Evolutionary conservation across 1,139 yeast species (phyloP).

Genomic region (Geotrichum europaeum): DNA sequence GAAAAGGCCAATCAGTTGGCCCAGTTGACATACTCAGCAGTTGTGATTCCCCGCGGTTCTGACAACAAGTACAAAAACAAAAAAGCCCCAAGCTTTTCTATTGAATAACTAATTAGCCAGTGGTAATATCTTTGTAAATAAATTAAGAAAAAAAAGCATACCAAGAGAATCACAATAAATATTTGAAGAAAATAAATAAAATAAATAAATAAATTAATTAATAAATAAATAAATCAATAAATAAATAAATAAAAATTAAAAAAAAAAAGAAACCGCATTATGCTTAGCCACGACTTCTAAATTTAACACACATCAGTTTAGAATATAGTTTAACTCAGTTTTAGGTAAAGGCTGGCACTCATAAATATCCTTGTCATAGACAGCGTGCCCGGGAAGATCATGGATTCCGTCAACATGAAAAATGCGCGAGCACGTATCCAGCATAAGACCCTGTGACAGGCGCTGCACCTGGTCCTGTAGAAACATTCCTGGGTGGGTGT

Average conservation of each 20-base stretch:
- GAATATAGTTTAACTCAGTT: neutral
- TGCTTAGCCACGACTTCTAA: neutral
- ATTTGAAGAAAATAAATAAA: neutral
- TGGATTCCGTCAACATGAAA: neutral
- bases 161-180: neutral
- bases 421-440: conserved; percentile 6
- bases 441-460: neutral
- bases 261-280: neutral
- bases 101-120: too few relatives aligned
- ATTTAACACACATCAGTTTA: neutral
- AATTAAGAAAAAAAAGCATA: too few relatives aligned
- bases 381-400: conserved; percentile 5
- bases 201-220: neutral
- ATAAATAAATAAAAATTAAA: neutral
- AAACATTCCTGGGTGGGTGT: conserved; percentile 14
- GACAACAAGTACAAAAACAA: too few relatives aligned
- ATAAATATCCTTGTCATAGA: neutral
- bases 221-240: neutral
- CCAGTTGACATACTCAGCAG: too few relatives aligned
- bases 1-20: too few relatives aligned
- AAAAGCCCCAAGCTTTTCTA: too few relatives aligned
- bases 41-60: too few relatives aligned
- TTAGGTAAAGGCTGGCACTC: neutral
- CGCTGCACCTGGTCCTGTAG: conserved; percentile 14
- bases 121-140: too few relatives aligned